A percentile compares a stretch with the other conserved stretches of the same genome.
phyloP scores from a whole-genome alignment of 805 yeast species.

The Tetrapisispora phaffii region DNA sequence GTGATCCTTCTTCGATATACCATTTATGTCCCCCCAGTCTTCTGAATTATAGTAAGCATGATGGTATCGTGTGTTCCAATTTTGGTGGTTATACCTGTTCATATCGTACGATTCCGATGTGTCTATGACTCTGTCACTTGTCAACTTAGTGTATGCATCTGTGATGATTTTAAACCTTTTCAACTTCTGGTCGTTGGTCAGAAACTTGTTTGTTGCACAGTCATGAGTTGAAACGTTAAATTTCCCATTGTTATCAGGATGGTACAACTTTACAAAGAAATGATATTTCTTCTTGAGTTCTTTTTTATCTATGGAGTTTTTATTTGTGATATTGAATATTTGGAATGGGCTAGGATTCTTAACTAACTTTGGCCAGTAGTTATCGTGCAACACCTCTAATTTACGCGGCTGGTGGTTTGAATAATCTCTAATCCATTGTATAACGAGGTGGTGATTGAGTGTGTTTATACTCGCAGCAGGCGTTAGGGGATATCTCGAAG shows the following conservation, averaged over 20 bases:
- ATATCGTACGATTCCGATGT: neutral
- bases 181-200: conserved; percentile 24
- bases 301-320: conserved; percentile 28
- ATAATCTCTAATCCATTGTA: neutral
- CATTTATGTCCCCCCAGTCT: conserved; percentile 53
- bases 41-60: conserved; percentile 50
- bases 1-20: conserved; percentile 10
- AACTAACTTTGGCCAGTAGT: conserved; percentile 45
- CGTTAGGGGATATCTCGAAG: neutral
- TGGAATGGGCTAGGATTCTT: conserved; percentile 61
- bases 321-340: conserved; percentile 39
- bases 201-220: conserved; percentile 7
- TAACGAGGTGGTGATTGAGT: neutral
- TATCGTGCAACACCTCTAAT: conserved; percentile 3
- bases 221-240: neutral
- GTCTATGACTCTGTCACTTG: conserved; percentile 27
- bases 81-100: neutral
- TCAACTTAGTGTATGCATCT: conserved; percentile 50
- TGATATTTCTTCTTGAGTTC: conserved; percentile 43
- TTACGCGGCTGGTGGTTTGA: neutral
- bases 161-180: conserved; percentile 43
- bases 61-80: conserved; percentile 21
- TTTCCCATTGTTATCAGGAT: conserved; percentile 51
- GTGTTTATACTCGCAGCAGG: neutral
- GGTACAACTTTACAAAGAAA: conserved; percentile 63